Conservation (phyloP, 2,329 filamentous ascomycete species). For the Penicillium sp. region DNA sequence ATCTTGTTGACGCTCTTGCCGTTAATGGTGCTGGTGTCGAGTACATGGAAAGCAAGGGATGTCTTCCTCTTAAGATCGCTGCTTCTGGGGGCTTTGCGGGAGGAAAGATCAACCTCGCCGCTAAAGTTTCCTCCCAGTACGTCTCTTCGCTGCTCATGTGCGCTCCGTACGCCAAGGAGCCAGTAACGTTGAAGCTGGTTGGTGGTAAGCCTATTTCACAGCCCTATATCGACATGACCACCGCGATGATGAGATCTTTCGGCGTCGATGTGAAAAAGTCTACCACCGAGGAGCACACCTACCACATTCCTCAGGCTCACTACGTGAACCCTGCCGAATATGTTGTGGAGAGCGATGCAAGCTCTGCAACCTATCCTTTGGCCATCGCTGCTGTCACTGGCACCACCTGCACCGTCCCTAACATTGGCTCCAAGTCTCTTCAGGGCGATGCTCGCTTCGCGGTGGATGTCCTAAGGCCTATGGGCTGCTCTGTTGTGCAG, state of each 20-base stretch:
- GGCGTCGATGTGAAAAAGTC: conserved; percentile 78
- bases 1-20: conserved; percentile 84
- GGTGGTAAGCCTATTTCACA: conserved; percentile 98
- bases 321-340: conserved; percentile 87
- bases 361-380: conserved; percentile 93
- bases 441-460: conserved; percentile 96
- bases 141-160: conserved; percentile 97
- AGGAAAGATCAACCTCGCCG: conserved; percentile 85
- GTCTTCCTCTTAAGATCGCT: conserved; percentile 77
- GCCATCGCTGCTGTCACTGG: conserved; percentile 94
- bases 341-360: conserved; percentile 92
- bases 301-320: conserved; percentile 80
- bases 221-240: conserved; percentile 97
- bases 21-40: conserved; percentile 83
- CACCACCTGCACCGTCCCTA: conserved; percentile 91
- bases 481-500: conserved; percentile 91
- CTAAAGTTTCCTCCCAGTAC: conserved; percentile 97
- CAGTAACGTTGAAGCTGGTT: conserved; percentile 83
- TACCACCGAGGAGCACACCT: conserved; percentile 77
- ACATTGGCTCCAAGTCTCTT: conserved; percentile 87
- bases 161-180: conserved; percentile 91
- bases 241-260: conserved; percentile 93
- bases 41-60: conserved; percentile 79
- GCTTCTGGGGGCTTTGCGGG: conserved; percentile 81
- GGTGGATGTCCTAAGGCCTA: conserved; percentile 80